A percentile compares a stretch with the other conserved stretches of the same genome.
phyloP scores from a whole-genome alignment of 495 filamentous ascomycete genomes.

The Viridothelium virens region DNA sequence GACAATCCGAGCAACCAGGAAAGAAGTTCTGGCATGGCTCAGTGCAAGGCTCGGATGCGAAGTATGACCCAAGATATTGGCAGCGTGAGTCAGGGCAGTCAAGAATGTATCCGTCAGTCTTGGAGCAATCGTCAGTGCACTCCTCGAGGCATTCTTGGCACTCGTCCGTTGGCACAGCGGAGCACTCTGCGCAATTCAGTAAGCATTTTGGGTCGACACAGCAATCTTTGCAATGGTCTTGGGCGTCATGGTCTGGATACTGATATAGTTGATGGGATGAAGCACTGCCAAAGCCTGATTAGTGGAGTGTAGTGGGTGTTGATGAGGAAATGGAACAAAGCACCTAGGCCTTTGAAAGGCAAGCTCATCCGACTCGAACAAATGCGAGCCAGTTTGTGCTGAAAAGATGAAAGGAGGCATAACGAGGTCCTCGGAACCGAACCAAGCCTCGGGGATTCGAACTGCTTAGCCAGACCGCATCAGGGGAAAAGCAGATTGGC shows the following conservation, averaged over 20 bases:
- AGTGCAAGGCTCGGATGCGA: constrained; percentile 5
- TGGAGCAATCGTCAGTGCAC: constrained; percentile 3
- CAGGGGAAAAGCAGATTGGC: neutral
- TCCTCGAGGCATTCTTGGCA: constrained; percentile 7
- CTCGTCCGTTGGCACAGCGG: neutral
- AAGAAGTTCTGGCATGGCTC: neutral
- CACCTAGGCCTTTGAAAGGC: neutral
- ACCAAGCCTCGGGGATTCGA: neutral
- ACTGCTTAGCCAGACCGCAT: neutral
- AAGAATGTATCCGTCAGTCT: neutral
- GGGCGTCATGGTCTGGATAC: neutral
- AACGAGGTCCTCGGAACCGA: neutral
- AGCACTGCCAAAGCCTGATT: neutral
- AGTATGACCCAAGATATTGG: neutral
- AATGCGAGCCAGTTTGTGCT: neutral
- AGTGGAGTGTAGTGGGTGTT: neutral
- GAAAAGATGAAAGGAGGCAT: neutral
- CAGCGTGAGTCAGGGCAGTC: neutral
- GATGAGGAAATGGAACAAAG: neutral
- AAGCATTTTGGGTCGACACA: constrained; percentile 1
- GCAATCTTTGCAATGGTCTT: neutral
- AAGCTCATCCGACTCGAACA: constrained; percentile 7
- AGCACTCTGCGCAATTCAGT: constrained; percentile 4
- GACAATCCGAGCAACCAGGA: neutral
- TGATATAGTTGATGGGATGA: neutral